A percentile compares a stretch with the other conserved stretches of the same genome.
These are phyloP conservation scores for Talaromyces verruculosus DNA, from an alignment of 2,329 filamentous ascomycete species.

Conservation along the genomic window DNA sequence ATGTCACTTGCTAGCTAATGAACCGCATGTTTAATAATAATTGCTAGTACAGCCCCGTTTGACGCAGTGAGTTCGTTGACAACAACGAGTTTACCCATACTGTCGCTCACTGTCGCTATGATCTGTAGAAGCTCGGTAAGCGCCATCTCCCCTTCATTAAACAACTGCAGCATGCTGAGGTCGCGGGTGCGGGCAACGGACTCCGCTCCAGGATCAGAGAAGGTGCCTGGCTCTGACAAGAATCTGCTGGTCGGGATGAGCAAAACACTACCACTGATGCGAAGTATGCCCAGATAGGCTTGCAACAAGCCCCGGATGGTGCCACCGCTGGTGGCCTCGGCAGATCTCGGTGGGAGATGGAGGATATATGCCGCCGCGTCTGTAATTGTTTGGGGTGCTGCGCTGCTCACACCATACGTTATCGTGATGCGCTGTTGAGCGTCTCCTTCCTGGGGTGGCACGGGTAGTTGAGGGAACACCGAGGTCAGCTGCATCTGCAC, in stretches of 20 bases:
- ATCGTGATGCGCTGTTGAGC: background rate
- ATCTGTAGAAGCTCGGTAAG: background rate
- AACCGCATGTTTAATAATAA: background rate
- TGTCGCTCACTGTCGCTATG: background rate
- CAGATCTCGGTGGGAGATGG: background rate
- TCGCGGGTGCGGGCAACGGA: constrained; percentile 3
- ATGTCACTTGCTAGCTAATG: background rate
- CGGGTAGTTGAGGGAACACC: background rate
- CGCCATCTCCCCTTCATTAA: constrained; percentile 10
- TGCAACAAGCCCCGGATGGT: background rate
- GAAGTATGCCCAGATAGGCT: background rate
- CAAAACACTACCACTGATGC: background rate
- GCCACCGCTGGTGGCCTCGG: background rate
- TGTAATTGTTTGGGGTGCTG: background rate
- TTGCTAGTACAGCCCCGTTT: background rate
- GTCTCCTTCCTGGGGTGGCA: background rate
- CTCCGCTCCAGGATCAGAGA: background rate
- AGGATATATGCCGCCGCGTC: background rate
- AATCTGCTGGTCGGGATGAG: background rate
- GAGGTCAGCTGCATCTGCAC: too few species aligned
- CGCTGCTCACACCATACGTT: background rate
- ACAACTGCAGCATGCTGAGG: background rate
- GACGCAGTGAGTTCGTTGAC: background rate
- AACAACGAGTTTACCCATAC: background rate
- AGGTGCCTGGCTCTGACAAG: background rate